Evolutionary conservation across 352 stramenopile genomes (phyloP).

Genomic region (Peronosclerospora sorghi): DNA sequence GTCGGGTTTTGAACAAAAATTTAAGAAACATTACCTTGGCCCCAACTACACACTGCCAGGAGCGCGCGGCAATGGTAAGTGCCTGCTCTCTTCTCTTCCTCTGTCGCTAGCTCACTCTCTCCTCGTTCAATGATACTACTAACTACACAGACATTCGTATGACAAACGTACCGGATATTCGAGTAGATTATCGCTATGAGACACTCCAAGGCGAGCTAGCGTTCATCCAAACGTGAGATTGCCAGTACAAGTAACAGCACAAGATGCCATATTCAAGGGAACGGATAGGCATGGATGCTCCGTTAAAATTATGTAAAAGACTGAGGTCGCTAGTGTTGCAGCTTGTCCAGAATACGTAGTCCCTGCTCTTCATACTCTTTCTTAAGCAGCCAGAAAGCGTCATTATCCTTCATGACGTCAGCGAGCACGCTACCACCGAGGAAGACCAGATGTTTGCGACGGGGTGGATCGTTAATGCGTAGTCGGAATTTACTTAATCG

Average conservation of each 20-base stretch:
- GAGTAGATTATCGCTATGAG: conserved; percentile 84
- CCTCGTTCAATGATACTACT: conserved; percentile 1
- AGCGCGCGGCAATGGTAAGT: conserved; percentile 65
- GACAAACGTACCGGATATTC: conserved; percentile 91
- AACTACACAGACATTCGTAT: conserved; percentile 86
- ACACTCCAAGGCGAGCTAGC: conserved; percentile 59
- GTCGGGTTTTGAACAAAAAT: conserved; percentile 95
- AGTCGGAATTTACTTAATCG: conserved; percentile 90
- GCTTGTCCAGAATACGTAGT: conserved; percentile 72
- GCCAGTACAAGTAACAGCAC: conserved; percentile 3
- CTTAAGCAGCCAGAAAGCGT: conserved; percentile 92
- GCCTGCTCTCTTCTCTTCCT: background rate
- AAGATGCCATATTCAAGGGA: background rate
- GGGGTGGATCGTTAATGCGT: conserved; percentile 92
- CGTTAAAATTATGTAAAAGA: too few relatives aligned
- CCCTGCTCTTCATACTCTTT: conserved; percentile 91
- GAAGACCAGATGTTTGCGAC: conserved; percentile 94
- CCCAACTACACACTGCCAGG: conserved; percentile 79
- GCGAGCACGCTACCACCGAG: conserved; percentile 87
- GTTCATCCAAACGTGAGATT: conserved; percentile 54
- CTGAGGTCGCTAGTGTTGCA: too few relatives aligned
- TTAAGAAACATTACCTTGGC: conserved; percentile 96
- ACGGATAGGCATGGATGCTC: too few relatives aligned
- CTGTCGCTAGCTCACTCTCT: too few relatives aligned
- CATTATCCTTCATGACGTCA: conserved; percentile 90